Conservation (phyloP, 441 rosid genomes). For the Aleurites moluccanus region DNA sequence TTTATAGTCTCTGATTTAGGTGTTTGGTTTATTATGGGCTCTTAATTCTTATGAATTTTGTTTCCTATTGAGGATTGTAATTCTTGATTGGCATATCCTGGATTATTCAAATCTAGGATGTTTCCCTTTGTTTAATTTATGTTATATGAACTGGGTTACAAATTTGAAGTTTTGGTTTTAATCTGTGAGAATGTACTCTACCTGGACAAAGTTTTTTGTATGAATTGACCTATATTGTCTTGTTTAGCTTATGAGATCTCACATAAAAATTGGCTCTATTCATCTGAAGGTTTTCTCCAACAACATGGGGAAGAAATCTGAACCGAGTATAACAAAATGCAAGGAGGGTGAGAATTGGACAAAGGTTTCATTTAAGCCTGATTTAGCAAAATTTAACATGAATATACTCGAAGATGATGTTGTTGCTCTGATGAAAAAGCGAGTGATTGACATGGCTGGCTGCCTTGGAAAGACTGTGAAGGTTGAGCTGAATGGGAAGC, state of each 20-base stretch:
- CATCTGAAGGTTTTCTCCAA: slow-evolving; percentile 65
- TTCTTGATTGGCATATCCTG: too few relatives aligned
- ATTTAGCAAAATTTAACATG: slow-evolving; percentile 80
- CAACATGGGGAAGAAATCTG: slow-evolving; percentile 83
- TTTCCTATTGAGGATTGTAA: not conserved
- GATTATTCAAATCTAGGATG: too few relatives aligned
- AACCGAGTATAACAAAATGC: slow-evolving; percentile 64
- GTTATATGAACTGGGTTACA: too few relatives aligned
- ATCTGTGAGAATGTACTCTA: not conserved
- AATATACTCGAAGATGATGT: slow-evolving; percentile 79
- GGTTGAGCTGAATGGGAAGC: slow-evolving; percentile 78
- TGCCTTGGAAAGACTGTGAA: slow-evolving; percentile 94
- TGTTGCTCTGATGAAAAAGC: slow-evolving; percentile 85
- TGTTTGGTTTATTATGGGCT: too few relatives aligned
- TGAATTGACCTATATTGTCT: not conserved
- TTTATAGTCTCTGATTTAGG: too few relatives aligned
- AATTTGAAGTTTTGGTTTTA: not conserved
- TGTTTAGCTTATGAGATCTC: not conserved
- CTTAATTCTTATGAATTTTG: not conserved
- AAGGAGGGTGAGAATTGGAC: slow-evolving; percentile 84
- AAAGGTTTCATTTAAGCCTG: slow-evolving; percentile 85
- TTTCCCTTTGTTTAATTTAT: not conserved
- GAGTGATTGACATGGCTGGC: slow-evolving; percentile 92
- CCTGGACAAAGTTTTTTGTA: not conserved
- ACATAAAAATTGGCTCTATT: slow-evolving; percentile 8